phyloP scores from a whole-genome alignment of 192 early-diverging fungal species.

The Paraglomus occultum region DNA sequence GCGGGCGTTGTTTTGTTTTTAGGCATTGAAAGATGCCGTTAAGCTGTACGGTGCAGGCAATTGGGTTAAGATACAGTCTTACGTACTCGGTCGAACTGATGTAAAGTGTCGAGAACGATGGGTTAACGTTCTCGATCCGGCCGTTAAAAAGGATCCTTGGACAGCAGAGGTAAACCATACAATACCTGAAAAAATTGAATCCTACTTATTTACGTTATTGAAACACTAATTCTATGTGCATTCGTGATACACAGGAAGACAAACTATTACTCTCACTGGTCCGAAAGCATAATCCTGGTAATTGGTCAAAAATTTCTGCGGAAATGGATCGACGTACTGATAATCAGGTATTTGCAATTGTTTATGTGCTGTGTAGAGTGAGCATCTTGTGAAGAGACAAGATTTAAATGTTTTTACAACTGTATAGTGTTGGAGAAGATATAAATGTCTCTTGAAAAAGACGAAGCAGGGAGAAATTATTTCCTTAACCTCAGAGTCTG shows the following conservation, averaged over 20 bases:
- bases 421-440: conserved; percentile 21
- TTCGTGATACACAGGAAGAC: conserved; percentile 40
- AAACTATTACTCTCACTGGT: conserved; percentile 43
- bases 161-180: conserved; percentile 36
- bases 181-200: not conserved
- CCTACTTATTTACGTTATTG: not conserved
- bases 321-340: conserved; percentile 51
- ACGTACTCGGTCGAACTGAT: conserved; percentile 71
- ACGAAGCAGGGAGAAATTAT: not conserved
- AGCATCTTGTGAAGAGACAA: too few species aligned
- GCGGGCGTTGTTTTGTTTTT: not conserved
- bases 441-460: conserved; percentile 8
- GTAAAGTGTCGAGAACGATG: conserved; percentile 79
- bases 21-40: conserved; percentile 58
- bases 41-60: conserved; percentile 63
- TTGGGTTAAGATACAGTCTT: conserved; percentile 70
- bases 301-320: conserved; percentile 56
- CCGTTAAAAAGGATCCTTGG: conserved; percentile 57
- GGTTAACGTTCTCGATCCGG: conserved; percentile 63
- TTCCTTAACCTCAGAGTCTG: too few species aligned
- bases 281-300: conserved; percentile 45
- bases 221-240: not conserved
- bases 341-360: conserved; percentile 40
- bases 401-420: not conserved
- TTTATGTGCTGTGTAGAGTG: too few species aligned